Percentiles rank a stretch among this genome's conserved stretches.
Evolutionary conservation across 176 grass and related monocot genomes (phyloP).

Genomic region (Pharus latifolius): DNA sequence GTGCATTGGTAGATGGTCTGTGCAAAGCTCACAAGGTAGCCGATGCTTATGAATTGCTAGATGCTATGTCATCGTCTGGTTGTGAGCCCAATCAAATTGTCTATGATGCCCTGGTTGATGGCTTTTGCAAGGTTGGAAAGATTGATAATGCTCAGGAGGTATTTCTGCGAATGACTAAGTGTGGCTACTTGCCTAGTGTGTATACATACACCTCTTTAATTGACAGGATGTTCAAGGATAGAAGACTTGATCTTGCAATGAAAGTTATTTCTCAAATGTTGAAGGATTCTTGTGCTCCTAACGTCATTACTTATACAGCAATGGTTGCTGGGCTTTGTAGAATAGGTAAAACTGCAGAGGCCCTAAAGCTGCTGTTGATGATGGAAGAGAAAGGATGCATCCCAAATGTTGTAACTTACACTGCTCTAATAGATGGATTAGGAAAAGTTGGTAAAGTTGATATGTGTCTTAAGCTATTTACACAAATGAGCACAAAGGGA

Average conservation of each 20-base stretch:
- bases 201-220: constrained; percentile 90
- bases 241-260: constrained; percentile 88
- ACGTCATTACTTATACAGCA: constrained; percentile 91
- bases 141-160: constrained; percentile 76
- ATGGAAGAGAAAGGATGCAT: constrained; percentile 85
- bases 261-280: constrained; percentile 92
- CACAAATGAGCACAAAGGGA: constrained; percentile 60
- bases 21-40: constrained; percentile 87
- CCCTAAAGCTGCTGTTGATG: constrained; percentile 56
- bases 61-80: constrained; percentile 58
- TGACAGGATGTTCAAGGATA: constrained; percentile 88
- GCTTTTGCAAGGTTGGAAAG: constrained; percentile 81
- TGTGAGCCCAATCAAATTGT: constrained; percentile 83
- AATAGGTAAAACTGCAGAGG: constrained; percentile 71
- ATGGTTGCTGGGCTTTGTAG: constrained; percentile 93
- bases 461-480: constrained; percentile 60
- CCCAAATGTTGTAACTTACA: constrained; percentile 96
- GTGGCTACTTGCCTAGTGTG: constrained; percentile 70
- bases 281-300: constrained; percentile 72
- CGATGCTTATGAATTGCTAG: constrained; percentile 62
- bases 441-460: constrained; percentile 72
- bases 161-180: constrained; percentile 74
- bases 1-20: constrained; percentile 88
- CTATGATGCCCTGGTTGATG: constrained; percentile 88
- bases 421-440: constrained; percentile 83